Base-by-base conservation (phyloP, 768 basidiomycete species). In the Boletus huronensis region DNA sequence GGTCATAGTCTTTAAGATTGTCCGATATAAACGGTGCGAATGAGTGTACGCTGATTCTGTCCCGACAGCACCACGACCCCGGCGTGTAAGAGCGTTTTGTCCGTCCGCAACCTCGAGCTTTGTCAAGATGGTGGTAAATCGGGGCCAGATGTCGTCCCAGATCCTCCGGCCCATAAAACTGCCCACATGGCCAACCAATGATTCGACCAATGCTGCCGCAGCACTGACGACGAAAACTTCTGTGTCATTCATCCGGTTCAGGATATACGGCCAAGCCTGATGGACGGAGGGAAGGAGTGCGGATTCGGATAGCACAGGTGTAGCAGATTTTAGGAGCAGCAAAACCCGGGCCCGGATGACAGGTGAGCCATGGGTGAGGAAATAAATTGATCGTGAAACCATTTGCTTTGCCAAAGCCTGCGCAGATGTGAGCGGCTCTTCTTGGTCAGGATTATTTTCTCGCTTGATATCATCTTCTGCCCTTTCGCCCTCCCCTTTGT, bases 91-190 rank as follows among this genome's bases (percentile, higher is more conserved):
- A 0, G 93, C 91, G 48, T 73, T 91, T 17, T 75, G 72, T 38
- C 77, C 66, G 59, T 96, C 92, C 9, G 78, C 82, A n/a, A 68
- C 70, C 52, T 85, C 82, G 21, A 93, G 77, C 19, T 73, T 75
- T 3, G 68, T 70, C 36, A 98, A 71, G 53, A 97, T 76, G 9
- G 58, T 63, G 36, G 73, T 75, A 66, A 96, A 90, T 39, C 79
- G 82, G 1, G 96, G 96, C 95, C 96, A 98, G 19, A 93, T 80
- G 58, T 98, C 90, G 59, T 97, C 92, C 83, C 94, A 88, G 31
- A 98, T 80, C 51, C 89, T 77, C 32, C 83, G 77, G 46, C 80
- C 80, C 90, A 98, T 95, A 72, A 91, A 97, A 50, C 81, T 82
- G 25, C 95, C 97, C 26, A 84, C 81, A 59, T 90, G 77, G 35